Conservation (phyloP, 2,329 filamentous ascomycete genomes). For the Sclerotinia subarctica region DNA sequence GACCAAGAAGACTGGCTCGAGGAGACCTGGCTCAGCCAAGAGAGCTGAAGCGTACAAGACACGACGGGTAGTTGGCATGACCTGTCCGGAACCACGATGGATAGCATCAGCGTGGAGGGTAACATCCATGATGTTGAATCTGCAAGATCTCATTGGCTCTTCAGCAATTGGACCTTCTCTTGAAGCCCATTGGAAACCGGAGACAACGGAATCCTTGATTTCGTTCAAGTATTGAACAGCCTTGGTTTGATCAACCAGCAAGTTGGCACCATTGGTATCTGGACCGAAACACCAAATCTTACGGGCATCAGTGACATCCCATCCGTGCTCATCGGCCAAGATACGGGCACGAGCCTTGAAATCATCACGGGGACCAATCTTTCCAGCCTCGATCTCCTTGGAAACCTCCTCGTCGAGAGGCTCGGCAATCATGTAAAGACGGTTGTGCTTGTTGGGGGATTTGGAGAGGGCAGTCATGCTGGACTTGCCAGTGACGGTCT, state of each 20-base stretch:
- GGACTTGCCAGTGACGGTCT: constrained; percentile 81
- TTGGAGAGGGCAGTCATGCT: constrained; percentile 97
- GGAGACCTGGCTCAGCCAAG: constrained; percentile 84
- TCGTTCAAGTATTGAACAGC: constrained; percentile 99
- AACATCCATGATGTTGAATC: constrained; percentile 99
- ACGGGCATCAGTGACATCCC: constrained; percentile 99
- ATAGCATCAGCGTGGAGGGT: constrained; percentile 99
- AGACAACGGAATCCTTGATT: constrained; percentile 99
- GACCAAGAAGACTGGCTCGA: constrained; percentile 97
- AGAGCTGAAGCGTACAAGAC: constrained; percentile 92
- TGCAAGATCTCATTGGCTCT: constrained; percentile 94
- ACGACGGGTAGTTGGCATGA: constrained; percentile 97
- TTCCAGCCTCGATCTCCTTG: constrained; percentile 85
- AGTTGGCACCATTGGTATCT: constrained; percentile 95
- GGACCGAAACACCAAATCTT: constrained; percentile 99
- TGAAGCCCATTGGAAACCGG: constrained; percentile 99
- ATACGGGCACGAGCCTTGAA: constrained; percentile 97
- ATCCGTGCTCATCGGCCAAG: constrained; percentile 94
- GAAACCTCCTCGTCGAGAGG: constrained; percentile 90
- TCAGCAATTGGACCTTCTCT: constrained; percentile 96
- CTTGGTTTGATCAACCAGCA: constrained; percentile 99
- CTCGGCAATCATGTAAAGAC: constrained; percentile 92
- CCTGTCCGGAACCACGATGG: constrained; percentile 98
- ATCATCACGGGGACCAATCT: constrained; percentile 93
- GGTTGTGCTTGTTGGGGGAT: constrained; percentile 99